Conservation (phyloP, 2,329 filamentous ascomycete species). For the Epicoccum sorghinum region DNA sequence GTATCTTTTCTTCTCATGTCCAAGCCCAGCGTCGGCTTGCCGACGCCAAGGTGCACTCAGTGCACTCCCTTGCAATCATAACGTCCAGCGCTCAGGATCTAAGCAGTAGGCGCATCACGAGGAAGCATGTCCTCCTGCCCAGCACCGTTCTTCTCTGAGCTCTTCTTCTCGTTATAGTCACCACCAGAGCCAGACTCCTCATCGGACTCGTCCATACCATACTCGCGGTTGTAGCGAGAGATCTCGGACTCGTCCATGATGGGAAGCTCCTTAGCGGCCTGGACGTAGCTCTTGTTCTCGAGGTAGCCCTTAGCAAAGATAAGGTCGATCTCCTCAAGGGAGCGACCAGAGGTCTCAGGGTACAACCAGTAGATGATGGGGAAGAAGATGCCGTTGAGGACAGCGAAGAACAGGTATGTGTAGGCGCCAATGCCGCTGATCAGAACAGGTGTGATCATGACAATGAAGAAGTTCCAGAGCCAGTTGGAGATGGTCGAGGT, state of each 20-base stretch:
- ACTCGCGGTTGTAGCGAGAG: constrained; percentile 40
- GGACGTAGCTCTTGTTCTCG: constrained; percentile 47
- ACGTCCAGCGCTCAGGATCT: constrained; percentile 23
- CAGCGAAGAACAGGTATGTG: constrained; percentile 57
- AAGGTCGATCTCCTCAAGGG: constrained; percentile 60
- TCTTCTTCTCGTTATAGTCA: constrained; percentile 33
- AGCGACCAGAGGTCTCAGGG: constrained; percentile 59
- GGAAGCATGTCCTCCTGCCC: constrained; percentile 30
- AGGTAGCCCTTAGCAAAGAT: constrained; percentile 52
- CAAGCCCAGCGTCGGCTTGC: constrained; percentile 19
- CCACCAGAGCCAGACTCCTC: constrained; percentile 40
- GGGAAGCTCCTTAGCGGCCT: constrained; percentile 46
- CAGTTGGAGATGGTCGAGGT: constrained; percentile 62
- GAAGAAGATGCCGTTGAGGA: constrained; percentile 59
- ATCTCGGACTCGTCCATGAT: constrained; percentile 43
- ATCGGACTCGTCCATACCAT: constrained; percentile 39
- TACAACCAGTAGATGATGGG: constrained; percentile 63
- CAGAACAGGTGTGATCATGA: constrained; percentile 53
- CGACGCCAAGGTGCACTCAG: constrained; percentile 22
- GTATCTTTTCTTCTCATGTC: constrained; percentile 28
- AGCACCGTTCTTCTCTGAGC: constrained; percentile 14
- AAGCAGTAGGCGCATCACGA: constrained; percentile 11
- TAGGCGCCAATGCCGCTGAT: constrained; percentile 47
- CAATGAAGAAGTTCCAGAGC: constrained; percentile 58
- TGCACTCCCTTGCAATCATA: constrained; percentile 17